phyloP scores from a whole-genome alignment of 2,329 filamentous ascomycete genomes.

The Verticillium nonalfalfae region DNA sequence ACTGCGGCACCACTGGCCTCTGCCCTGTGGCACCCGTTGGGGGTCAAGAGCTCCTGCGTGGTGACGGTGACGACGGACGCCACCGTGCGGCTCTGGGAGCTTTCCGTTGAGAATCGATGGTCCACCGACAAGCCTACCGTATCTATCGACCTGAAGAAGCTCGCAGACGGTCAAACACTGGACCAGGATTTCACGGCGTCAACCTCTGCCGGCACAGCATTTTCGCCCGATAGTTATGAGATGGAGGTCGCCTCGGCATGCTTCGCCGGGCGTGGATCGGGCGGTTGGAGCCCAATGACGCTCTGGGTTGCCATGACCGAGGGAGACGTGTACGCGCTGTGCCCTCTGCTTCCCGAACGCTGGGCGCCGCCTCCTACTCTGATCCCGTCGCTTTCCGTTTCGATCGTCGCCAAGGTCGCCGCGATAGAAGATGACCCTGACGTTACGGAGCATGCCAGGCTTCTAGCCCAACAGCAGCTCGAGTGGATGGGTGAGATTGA shows the following conservation, averaged over 20 bases:
- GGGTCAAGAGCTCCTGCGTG: constrained; percentile 71
- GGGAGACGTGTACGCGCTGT: constrained; percentile 89
- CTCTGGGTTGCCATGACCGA: constrained; percentile 94
- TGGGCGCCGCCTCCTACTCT: constrained; percentile 76
- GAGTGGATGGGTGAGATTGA: constrained; percentile 64
- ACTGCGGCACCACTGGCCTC: constrained; percentile 76
- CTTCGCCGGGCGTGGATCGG: constrained; percentile 61
- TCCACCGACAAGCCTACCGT: constrained; percentile 81
- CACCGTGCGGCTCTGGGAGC: constrained; percentile 83
- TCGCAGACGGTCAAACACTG: constrained; percentile 74
- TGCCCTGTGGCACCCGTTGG: constrained; percentile 87
- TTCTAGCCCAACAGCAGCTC: constrained; percentile 57
- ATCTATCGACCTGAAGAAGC: constrained; percentile 80
- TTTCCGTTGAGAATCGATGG: constrained; percentile 77
- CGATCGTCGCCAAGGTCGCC: constrained; percentile 69
- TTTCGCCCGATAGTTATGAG: constrained; percentile 83
- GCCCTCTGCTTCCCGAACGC: constrained; percentile 78
- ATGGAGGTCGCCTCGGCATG: constrained; percentile 90
- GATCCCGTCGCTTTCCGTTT: constrained; percentile 75
- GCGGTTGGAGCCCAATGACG: constrained; percentile 94
- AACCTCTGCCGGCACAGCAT: constrained; percentile 67
- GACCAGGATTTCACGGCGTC: constrained; percentile 81
- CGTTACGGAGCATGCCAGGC: constrained; percentile 44
- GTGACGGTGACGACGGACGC: constrained; percentile 87
- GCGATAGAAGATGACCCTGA: constrained; percentile 53